Evolutionary conservation across 2,329 filamentous ascomycete genomes (phyloP), one percentile per base, ranked within the genome.

Genomic region (Ophiobolus disseminans): DNA sequence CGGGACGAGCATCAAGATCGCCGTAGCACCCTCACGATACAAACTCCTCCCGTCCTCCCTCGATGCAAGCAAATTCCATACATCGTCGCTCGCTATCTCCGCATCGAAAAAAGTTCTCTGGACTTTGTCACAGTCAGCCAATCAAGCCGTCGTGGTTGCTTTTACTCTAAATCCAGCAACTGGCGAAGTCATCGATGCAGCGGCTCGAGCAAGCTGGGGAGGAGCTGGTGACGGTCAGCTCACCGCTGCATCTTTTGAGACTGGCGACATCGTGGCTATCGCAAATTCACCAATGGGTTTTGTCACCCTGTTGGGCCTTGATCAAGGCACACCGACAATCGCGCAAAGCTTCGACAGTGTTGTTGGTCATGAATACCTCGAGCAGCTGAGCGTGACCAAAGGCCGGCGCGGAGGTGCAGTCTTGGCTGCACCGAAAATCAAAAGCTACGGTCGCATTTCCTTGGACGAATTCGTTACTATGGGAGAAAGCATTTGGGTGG

Each of bases 71-170:
- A 48, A 47, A 17, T 65, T 50, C 38, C 51, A 40, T 2, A 60
- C 62, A 1, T 42, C 53, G 2, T 50, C 53, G 1, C 20, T 65
- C 4, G 50, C 62, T 10, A 57, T 63, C 6, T 50, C 53, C 11
- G 49, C 58, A 8, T 62, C 62, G 3, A 57, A 54, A 20, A 34
- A 22, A 1, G 57, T 40, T 9, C 57, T 65, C 13, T 65, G 60
- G 58, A 58, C 62, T 1, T 48, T 65, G 4, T 62, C 62, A 5
- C 58, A 57, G 13, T 60, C 62, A 1, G 14, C 40, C 6, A 37
- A 34, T 1, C 52, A 58, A 44, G 53, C 51, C 1, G 42, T 62
- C 13, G 48, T 63, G 10, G 48, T 53, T 0, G 60, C 49, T 11
- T 63, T 62, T 32, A 47, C 23, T 3, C 51, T 65, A n/a, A 46